Evolutionary conservation across 78 protist species (phyloP), one percentile per base, ranked within the genome.

Genomic region (Cavenderia fasciculata): DNA sequence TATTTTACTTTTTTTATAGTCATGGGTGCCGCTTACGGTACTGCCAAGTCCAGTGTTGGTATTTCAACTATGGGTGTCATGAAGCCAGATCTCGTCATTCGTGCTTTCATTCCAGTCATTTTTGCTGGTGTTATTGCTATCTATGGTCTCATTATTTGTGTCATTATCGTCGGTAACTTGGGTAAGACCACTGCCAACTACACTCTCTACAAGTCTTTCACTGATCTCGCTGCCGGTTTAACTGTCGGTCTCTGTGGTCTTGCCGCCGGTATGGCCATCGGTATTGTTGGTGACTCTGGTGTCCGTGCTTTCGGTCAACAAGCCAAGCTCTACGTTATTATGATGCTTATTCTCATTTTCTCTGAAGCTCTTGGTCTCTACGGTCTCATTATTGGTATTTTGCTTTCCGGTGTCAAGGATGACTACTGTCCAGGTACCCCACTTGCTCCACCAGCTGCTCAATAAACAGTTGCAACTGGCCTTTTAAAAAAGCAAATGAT

Each of bases 11-110:
- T 21, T 21, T 38, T 23, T 12, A 41, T 61, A 96, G 99, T 96
- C 94, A 90, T 99, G 46, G 99, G 99, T 3, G 97, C 99, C 27
- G 99, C 99, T 19, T 99, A 99, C 94, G 99, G 99, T 14, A 98
- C 99, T 10, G 99, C 99, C 40, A 98, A 98, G 94, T 54, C 99
- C 7, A 98, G 98, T 0, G 98, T 97, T 12, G 99, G 99, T 8
- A 97, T 98, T 54, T 77, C 98, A 1, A 78, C 97, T 33, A 93
- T 98, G 97, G 99, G 99, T 84, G 99, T 98, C 34, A 57, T 95
- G 95, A 72, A 95, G 40, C 99, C 99, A 29, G 97, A 96, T 62
- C 92, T 96, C 2, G 97, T 97, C 72, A 98, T 98, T 98, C 96
- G 95, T 91, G 75, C 95, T 52, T 65, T 82, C 87, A 82, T 94